Evolutionary conservation across 2,329 filamentous ascomycete genomes (phyloP), one percentile per base, ranked within the genome.

Genomic region (Rutstroemia sp.): DNA sequence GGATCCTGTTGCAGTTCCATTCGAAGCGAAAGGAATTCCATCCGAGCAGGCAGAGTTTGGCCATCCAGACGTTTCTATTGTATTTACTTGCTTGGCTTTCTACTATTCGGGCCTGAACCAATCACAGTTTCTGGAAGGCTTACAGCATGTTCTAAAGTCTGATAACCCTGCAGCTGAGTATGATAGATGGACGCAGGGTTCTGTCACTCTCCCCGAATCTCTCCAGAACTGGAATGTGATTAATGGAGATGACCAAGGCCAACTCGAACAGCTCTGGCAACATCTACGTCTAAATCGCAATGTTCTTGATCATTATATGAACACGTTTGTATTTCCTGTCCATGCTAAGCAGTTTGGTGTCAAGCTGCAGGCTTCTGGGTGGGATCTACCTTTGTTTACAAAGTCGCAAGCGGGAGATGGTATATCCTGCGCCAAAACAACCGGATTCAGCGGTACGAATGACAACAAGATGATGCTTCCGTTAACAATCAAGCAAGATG

Each of bases 381-480:
- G 85, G 85, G 85, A 89, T 61, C 71, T 89, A 1, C 81, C 83
- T 0, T 65, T 82, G 0, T 74, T 34, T 9, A 34, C 58, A 63
- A 56, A 39, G 53, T 34, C 8, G 25, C 30, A 34, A 82, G 4
- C 16, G 14, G 64, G 70, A 2, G 8, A n/a, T 8, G 7, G n/a
- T 1, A 18, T 19, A 42, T 19, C 39, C 5, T 14, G 39, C 59
- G 77, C 1, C 10, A 34, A 3, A 12, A 86, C 84, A 0, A 88
- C 85, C 0, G 86, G 86, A 0, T 90, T 91, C 65, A 86, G 82
- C 7, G 86, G 86, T 0, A 90, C 87, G 0, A 89, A 87, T 46
- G 86, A 90, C 64, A 82, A 79, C 19, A 74, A 77, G 39, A 71
- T 70, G 0, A 73, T 86, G 37, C 69, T 89, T 0, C 86, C 86